Evolutionary conservation across 2,329 filamentous ascomycete species (phyloP).

Genomic region (Talaromyces marneffei): DNA sequence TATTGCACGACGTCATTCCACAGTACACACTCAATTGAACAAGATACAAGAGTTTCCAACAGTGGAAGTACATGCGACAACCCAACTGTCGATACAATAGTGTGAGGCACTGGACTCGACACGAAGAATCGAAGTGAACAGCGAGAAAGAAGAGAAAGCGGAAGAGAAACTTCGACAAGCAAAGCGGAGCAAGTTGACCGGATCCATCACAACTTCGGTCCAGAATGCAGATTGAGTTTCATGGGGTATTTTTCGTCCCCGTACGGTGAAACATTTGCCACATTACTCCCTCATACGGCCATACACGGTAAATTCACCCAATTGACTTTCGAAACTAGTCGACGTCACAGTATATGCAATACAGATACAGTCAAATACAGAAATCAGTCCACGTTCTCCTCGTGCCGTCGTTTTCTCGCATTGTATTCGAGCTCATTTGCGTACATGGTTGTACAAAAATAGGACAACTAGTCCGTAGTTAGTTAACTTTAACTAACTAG

Average conservation of each 20-base stretch:
- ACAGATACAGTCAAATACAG: background rate
- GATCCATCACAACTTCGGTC: background rate
- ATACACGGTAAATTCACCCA: too few species aligned
- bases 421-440: background rate
- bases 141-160: background rate
- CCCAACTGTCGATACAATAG: background rate
- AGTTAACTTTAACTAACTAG: too few species aligned
- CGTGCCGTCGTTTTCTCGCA: background rate
- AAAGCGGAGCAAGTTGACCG: background rate
- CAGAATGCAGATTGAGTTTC: background rate
- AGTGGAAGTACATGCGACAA: background rate
- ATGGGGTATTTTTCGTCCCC: background rate
- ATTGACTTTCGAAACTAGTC: too few species aligned
- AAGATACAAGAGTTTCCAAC: background rate
- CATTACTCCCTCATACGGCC: too few species aligned
- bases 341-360: background rate
- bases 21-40: background rate
- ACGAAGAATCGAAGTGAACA: background rate
- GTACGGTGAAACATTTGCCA: background rate
- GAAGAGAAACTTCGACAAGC: background rate
- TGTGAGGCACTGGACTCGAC: background rate
- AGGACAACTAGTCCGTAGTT: too few species aligned
- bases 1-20: background rate
- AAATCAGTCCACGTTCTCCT: background rate
- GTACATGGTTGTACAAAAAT: background rate